These are phyloP conservation scores for Leptographium flavum DNA, from an alignment of 2,329 filamentous ascomycete genomes.

Conservation along the genomic window DNA sequence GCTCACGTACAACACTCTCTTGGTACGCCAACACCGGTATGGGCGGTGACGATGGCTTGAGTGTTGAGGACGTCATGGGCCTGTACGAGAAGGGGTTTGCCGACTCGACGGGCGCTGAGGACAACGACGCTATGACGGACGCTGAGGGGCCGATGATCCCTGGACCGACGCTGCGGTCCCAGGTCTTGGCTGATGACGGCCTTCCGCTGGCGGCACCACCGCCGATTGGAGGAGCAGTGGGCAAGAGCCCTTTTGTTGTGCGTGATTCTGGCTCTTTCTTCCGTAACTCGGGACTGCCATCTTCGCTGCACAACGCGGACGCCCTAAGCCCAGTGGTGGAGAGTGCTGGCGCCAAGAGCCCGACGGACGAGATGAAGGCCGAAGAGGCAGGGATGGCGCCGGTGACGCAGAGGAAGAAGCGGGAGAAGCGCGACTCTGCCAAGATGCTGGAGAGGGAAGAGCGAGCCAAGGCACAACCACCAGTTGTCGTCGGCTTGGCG, in stretches of 20 bases:
- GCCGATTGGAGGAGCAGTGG: constrained; percentile 11
- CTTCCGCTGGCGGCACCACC: not conserved
- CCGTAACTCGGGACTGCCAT: constrained; percentile 19
- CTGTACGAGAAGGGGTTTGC: constrained; percentile 53
- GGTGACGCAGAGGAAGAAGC: too few species aligned
- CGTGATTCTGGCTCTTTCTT: constrained; percentile 26
- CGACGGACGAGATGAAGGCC: not conserved
- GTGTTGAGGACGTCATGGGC: constrained; percentile 54
- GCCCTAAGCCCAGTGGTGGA: constrained; percentile 18
- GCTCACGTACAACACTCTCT: constrained; percentile 48
- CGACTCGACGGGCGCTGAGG: constrained; percentile 32
- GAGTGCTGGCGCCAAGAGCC: constrained; percentile 7
- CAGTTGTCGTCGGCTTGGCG: not conserved
- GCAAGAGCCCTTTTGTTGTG: constrained; percentile 12
- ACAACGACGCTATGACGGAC: constrained; percentile 18
- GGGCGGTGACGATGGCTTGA: constrained; percentile 39
- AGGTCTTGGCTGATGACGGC: not conserved
- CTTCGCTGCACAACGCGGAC: constrained; percentile 19
- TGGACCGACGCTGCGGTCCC: not conserved
- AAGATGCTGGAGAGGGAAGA: constrained; percentile 26
- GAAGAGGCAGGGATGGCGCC: too few species aligned
- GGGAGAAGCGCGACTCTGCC: constrained; percentile 35
- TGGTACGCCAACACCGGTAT: constrained; percentile 26
- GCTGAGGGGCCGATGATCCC: constrained; percentile 6
- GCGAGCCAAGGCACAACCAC: not conserved